Percentiles rank a stretch among this genome's conserved stretches.
These are phyloP conservation scores for Xylaria sp. DNA, from an alignment of 2,329 filamentous ascomycete genomes.

Conservation along the genomic window DNA sequence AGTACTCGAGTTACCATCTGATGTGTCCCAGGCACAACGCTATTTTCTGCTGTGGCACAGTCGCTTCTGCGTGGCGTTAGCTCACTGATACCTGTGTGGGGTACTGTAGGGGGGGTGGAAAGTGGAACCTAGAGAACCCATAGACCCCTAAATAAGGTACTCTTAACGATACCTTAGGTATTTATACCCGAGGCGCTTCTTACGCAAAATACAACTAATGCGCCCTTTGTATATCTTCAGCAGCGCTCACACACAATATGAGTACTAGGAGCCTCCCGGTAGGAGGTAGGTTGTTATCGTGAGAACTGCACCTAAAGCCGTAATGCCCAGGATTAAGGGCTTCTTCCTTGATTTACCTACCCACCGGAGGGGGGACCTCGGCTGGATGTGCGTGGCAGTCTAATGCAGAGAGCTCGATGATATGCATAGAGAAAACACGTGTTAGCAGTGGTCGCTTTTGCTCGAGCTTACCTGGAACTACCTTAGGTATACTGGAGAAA, in stretches of 20 bases:
- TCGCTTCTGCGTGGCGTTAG: neutral
- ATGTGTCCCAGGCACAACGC: neutral
- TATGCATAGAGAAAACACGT: neutral
- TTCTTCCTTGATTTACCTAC: neutral
- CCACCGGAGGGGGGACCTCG: neutral
- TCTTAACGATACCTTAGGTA: too few species aligned
- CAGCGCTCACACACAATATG: too few species aligned
- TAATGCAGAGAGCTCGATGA: neutral
- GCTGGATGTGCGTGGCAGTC: neutral
- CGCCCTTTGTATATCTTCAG: too few species aligned
- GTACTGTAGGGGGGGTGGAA: too few species aligned
- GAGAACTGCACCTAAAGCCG: neutral
- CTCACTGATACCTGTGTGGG: neutral
- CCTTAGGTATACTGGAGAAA: too few species aligned
- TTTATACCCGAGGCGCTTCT: too few species aligned
- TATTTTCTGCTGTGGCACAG: conserved; percentile 2
- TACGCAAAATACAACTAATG: too few species aligned
- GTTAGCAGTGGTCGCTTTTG: neutral
- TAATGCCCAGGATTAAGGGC: neutral
- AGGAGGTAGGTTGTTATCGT: neutral
- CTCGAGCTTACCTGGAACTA: too few species aligned
- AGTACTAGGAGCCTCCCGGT: neutral
- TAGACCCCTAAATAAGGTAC: too few species aligned
- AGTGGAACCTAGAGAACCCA: too few species aligned
- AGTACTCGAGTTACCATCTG: neutral